Conservation (phyloP, 352 stramenopile species). For the Phytophthora cryptogea region DNA sequence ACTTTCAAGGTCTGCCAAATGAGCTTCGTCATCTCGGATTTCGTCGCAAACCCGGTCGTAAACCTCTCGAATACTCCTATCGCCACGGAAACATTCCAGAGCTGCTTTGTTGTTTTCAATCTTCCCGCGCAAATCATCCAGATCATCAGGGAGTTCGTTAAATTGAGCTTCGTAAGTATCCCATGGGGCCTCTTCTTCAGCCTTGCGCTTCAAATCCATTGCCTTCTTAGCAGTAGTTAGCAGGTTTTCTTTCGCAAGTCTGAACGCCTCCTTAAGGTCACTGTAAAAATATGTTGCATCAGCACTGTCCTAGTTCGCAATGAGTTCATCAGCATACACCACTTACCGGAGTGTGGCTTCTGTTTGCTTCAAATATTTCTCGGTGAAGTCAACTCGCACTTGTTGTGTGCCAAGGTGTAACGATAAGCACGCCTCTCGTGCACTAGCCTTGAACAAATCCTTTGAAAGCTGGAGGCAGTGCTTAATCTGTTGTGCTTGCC, state of each 20-base stretch:
- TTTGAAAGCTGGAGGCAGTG: constrained; percentile 59
- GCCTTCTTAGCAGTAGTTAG: constrained; percentile 61
- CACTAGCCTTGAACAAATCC: constrained; percentile 52
- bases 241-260: constrained; percentile 69
- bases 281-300: constrained; percentile 21
- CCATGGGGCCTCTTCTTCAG: constrained; percentile 71
- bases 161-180: constrained; percentile 71
- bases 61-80: constrained; percentile 72
- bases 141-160: constrained; percentile 62
- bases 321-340: neutral
- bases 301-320: constrained; percentile 1
- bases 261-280: constrained; percentile 61
- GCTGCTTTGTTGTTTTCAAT: constrained; percentile 89
- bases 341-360: constrained; percentile 53
- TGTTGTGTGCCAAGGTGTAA: constrained; percentile 66
- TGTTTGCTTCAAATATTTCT: constrained; percentile 60
- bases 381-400: constrained; percentile 68
- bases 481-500: constrained; percentile 74
- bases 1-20: constrained; percentile 61
- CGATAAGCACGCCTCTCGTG: constrained; percentile 55
- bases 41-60: constrained; percentile 70
- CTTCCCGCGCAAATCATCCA: constrained; percentile 72
- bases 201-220: constrained; percentile 68
- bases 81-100: constrained; percentile 80
- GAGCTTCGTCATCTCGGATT: constrained; percentile 68